Evolutionary conservation across 1,284 basidiomycete species (phyloP).

Genomic region (Apiotrichum mycotoxinovorans): DNA sequence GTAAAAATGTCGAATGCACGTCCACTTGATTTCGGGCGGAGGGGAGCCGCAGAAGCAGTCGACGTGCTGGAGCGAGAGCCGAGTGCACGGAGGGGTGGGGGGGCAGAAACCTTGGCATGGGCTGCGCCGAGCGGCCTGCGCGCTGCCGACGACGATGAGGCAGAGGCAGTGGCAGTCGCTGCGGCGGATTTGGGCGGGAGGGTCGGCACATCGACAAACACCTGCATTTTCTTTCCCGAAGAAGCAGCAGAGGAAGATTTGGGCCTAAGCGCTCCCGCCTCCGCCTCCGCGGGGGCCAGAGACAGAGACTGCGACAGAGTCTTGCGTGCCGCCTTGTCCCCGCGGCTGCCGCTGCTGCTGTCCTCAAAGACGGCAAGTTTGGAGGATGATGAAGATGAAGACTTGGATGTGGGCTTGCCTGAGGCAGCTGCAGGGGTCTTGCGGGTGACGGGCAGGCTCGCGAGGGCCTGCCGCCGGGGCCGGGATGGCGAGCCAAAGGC

Average conservation of each 20-base stretch:
- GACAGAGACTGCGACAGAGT: not conserved
- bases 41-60: not conserved
- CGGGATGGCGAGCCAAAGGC: not conserved
- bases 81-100: conserved; percentile 1
- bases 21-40: not conserved
- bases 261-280: not conserved
- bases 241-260: not conserved
- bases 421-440: not conserved
- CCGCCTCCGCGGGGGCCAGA: too few relatives aligned
- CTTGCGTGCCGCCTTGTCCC: not conserved
- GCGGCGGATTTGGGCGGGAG: not conserved
- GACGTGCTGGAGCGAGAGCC: not conserved
- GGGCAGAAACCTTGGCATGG: not conserved
- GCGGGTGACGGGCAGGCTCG: not conserved
- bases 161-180: too few relatives aligned
- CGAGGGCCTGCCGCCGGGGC: not conserved
- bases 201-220: not conserved
- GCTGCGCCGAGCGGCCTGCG: not conserved
- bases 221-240: not conserved
- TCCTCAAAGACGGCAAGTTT: not conserved
- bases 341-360: not conserved
- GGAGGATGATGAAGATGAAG: not conserved
- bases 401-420: too few relatives aligned
- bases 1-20: conserved; percentile 7
- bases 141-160: not conserved